Conservation (phyloP, 345 rosid species). For the Gossypium thurberi region DNA sequence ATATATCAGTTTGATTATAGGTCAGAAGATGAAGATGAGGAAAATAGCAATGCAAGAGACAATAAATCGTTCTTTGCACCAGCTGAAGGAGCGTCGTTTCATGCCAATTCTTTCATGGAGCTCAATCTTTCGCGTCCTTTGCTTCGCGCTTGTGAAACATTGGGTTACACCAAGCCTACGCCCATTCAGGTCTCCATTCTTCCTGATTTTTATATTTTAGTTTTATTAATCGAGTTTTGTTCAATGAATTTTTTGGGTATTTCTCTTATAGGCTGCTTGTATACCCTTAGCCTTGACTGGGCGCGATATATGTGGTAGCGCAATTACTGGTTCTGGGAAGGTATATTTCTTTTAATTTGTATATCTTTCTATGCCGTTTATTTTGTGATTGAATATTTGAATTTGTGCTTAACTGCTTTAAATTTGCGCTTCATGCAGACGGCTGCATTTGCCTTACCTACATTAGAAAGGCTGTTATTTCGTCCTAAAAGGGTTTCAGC, state of each 20-base stretch:
- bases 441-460: slow-evolving; percentile 87
- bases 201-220: neutral
- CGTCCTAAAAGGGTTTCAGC: slow-evolving; percentile 85
- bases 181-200: slow-evolving; percentile 69
- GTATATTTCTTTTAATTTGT: slow-evolving; percentile 25
- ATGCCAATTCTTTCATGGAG: slow-evolving; percentile 81
- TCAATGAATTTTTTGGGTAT: neutral
- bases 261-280: slow-evolving; percentile 69
- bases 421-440: slow-evolving; percentile 42
- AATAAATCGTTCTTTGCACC: slow-evolving; percentile 61
- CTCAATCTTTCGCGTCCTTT: slow-evolving; percentile 84
- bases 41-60: slow-evolving; percentile 27
- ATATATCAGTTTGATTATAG: slow-evolving; percentile 57
- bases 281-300: slow-evolving; percentile 82
- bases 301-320: slow-evolving; percentile 96
- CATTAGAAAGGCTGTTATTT: slow-evolving; percentile 77
- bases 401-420: slow-evolving; percentile 5
- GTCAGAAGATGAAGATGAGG: slow-evolving; percentile 59
- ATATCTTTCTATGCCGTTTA: neutral
- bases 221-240: neutral
- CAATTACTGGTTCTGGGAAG: slow-evolving; percentile 98
- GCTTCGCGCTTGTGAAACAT: slow-evolving; percentile 85
- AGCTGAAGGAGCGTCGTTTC: slow-evolving; percentile 66
- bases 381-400: neutral
- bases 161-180: slow-evolving; percentile 86